Evolutionary conservation across 331 rosid species (phyloP), one percentile per base, ranked within the genome.

Genomic region (Malus hybrid): DNA sequence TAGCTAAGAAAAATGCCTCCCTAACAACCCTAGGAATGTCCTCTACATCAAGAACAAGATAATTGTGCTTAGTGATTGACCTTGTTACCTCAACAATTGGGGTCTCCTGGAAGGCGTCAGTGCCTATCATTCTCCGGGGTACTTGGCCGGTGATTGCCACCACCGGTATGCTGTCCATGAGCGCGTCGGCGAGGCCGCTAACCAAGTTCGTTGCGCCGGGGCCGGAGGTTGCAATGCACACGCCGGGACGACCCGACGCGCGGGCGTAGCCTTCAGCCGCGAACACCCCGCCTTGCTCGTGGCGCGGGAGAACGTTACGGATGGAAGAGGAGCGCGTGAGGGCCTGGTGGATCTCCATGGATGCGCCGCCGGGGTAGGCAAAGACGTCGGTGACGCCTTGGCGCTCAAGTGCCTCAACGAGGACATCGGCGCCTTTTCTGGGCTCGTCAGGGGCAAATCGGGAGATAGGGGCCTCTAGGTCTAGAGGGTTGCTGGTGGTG

Each of bases 321-420:
- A 93, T 90, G 56, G 18, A 4, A 11, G 14, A 0, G 36, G 96
- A 89, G 79, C 98, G 93, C 6, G 95, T 93, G 24, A 93, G 93
- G 0, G 98, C 95, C 72, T 93, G 96, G 88, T 93, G 96, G 81
- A 93, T 93, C 82, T 93, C 96, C 95, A 90, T 8, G 5, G 98
- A 93, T 5, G 98, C 94, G 65, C 98, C 98, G 19, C 95, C 98
- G 13, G 95, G 98, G 83, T 93, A 93, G 22, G 98, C 98, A 79
- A 93, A 90, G 5, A 93, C 98, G 9, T 70, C 46, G 18, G 82
- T 86, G 10, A 92, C 96, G 12, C 94, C 96, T 59, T 87, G 79
- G 15, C 94, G 93, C 79, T 92, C 97, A 1, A 92, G 88, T 3
- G 97, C 94, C 73, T 92, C 96, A 1, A 92, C 93, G 24, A 92